These are phyloP conservation scores for Neonectria punicea DNA, from an alignment of 2,329 filamentous ascomycete genomes.

Conservation along the genomic window DNA sequence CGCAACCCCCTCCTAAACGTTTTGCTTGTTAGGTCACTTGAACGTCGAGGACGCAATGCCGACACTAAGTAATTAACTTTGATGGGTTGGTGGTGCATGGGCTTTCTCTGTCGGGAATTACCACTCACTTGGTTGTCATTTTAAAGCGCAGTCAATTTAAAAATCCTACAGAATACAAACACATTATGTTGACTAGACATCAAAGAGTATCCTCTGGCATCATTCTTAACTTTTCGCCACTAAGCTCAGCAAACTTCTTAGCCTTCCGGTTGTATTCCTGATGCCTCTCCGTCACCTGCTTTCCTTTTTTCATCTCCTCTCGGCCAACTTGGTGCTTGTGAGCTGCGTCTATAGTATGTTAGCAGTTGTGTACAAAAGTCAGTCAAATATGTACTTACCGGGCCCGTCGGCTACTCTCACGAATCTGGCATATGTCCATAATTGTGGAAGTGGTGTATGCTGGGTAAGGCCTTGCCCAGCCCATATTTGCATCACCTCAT, in stretches of 20 bases:
- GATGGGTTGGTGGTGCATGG: neutral
- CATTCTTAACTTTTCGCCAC: conserved; percentile 50
- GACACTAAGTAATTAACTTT: no score
- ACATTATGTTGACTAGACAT: neutral
- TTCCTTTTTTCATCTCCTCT: conserved; percentile 76
- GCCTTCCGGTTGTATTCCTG: conserved; percentile 69
- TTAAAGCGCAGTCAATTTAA: no score
- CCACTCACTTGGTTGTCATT: no score
- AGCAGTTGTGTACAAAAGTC: neutral
- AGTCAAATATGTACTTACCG: neutral
- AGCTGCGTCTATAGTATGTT: conserved; percentile 74
- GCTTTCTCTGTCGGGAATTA: no score
- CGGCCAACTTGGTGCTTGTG: conserved; percentile 79
- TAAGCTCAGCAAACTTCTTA: conserved; percentile 68
- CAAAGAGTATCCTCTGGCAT: conserved; percentile 37
- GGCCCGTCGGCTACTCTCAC: conserved; percentile 86
- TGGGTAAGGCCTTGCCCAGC: conserved; percentile 88
- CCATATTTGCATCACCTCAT: conserved; percentile 90
- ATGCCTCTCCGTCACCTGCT: conserved; percentile 67
- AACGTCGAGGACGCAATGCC: no score
- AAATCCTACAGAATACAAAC: neutral
- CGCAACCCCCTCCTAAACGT: neutral
- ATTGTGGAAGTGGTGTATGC: conserved; percentile 80
- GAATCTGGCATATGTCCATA: conserved; percentile 81
- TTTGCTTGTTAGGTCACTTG: no score